Conservation (phyloP, 768 basidiomycete species). For the Strobilomyces echinocephalus region DNA sequence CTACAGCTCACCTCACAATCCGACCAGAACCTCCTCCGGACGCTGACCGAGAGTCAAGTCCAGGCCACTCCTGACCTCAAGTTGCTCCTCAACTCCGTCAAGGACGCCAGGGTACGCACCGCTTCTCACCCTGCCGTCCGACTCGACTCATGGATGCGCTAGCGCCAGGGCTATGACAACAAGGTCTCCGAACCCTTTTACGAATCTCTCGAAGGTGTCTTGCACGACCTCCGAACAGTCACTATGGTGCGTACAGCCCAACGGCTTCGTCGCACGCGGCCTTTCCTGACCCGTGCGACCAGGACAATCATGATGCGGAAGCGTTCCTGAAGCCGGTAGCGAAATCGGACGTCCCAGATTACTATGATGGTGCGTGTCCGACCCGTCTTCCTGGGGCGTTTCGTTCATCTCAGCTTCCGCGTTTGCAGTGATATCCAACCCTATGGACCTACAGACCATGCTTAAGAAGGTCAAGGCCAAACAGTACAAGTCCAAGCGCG, state of each 20-base stretch:
- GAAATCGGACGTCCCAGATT: conserved; percentile 87
- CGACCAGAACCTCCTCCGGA: conserved; percentile 79
- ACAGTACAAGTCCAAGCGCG: conserved; percentile 88
- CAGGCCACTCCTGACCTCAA: conserved; percentile 69
- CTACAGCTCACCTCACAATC: conserved; percentile 2
- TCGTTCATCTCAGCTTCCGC: conserved; percentile 1
- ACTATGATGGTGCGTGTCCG: conserved; percentile 71
- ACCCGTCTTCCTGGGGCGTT: neutral
- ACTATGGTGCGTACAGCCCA: conserved; percentile 48
- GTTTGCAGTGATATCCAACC: conserved; percentile 77
- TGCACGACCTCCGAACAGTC: conserved; percentile 77
- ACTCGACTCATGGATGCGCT: conserved; percentile 22
- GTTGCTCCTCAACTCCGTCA: conserved; percentile 77
- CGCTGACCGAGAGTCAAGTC: conserved; percentile 73
- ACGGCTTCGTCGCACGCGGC: conserved; percentile 20
- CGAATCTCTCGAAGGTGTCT: conserved; percentile 85
- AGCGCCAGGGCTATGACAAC: conserved; percentile 50
- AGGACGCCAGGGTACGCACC: conserved; percentile 76
- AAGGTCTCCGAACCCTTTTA: conserved; percentile 88
- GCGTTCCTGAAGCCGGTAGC: conserved; percentile 93
- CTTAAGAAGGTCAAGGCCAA: conserved; percentile 89
- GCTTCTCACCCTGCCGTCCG: conserved; percentile 12
- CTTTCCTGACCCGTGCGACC: conserved; percentile 24
- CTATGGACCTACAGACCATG: conserved; percentile 96
- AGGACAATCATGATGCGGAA: conserved; percentile 88